Evolutionary conservation across 1,139 yeast species (phyloP).

Genomic region (Saccharomyces hybrid): DNA sequence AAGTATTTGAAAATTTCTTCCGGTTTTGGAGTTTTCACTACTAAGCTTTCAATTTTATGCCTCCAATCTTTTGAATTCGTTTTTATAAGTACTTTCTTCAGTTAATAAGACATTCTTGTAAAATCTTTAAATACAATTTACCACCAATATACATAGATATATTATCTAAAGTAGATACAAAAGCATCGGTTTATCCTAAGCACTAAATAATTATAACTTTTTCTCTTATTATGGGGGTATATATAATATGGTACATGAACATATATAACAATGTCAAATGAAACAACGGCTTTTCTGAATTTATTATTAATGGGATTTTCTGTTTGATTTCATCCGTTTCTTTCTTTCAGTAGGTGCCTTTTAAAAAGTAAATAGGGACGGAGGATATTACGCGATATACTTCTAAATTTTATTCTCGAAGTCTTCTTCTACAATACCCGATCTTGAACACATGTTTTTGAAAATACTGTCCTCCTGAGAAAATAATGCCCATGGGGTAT

Average conservation of each 20-base stretch:
- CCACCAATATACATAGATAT: neutral
- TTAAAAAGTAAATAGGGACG: neutral
- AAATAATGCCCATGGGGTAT: slow-evolving; percentile 44
- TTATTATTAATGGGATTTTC: neutral
- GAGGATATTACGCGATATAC: neutral
- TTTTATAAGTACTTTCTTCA: neutral
- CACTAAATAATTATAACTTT: neutral
- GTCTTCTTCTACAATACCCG: slow-evolving; percentile 41
- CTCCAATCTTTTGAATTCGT: neutral
- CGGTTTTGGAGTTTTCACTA: neutral
- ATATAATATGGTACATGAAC: neutral
- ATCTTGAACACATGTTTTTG: slow-evolving; percentile 54
- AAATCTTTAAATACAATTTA: neutral
- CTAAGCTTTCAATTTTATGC: neutral
- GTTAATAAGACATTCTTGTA: neutral
- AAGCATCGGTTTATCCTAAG: neutral
- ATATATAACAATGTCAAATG: neutral
- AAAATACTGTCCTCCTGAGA: slow-evolving; percentile 40
- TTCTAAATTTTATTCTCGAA: slow-evolving; percentile 15
- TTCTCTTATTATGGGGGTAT: no score
- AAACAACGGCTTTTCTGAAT: neutral
- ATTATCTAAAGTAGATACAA: neutral
- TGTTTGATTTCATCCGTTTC: neutral
- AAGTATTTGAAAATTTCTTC: neutral
- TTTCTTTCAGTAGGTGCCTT: neutral